Percentiles rank a stretch among this genome's conserved stretches.
These are phyloP conservation scores for Elsinoe perseae DNA, from an alignment of 2,329 filamentous ascomycete genomes.

Conservation along the genomic window DNA sequence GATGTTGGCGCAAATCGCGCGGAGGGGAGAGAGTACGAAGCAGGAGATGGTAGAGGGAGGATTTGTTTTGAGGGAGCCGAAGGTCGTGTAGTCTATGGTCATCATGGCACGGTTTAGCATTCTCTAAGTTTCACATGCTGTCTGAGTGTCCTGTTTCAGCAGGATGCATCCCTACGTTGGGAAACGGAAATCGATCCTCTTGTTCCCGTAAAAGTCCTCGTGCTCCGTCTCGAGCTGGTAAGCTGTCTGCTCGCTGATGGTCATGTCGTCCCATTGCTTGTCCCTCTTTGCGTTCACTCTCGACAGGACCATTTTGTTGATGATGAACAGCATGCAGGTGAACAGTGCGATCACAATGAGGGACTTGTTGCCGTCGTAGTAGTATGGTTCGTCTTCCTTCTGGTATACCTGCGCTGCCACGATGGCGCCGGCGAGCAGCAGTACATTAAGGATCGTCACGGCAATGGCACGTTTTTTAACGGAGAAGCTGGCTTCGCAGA, in stretches of 20 bases:
- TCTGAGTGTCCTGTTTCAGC: no score
- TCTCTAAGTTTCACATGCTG: no score
- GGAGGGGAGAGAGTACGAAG: constrained; percentile 29
- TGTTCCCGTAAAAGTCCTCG: constrained; percentile 14
- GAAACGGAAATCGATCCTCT: constrained; percentile 14
- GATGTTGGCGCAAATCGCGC: constrained; percentile 30
- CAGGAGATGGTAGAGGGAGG: constrained; percentile 34
- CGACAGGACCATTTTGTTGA: constrained; percentile 40
- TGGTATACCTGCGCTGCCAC: constrained; percentile 42
- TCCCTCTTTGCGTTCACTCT: constrained; percentile 45
- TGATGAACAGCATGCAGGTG: constrained; percentile 44
- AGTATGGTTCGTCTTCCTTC: constrained; percentile 47
- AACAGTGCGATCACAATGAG: constrained; percentile 47
- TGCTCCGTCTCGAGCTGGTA: constrained; percentile 38
- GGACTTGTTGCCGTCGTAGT: constrained; percentile 51
- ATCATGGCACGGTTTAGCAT: no score
- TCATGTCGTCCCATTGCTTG: constrained; percentile 41
- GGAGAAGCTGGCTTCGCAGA: constrained; percentile 44
- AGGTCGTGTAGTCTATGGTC: neutral
- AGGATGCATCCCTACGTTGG: neutral
- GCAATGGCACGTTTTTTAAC: constrained; percentile 45
- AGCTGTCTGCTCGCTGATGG: constrained; percentile 35
- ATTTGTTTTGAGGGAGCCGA: constrained; percentile 26
- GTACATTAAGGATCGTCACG: constrained; percentile 43
- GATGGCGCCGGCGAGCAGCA: constrained; percentile 41